These are phyloP conservation scores for Colletotrichum sp. DNA, from an alignment of 2,329 filamentous ascomycete species.

Conservation along the genomic window DNA sequence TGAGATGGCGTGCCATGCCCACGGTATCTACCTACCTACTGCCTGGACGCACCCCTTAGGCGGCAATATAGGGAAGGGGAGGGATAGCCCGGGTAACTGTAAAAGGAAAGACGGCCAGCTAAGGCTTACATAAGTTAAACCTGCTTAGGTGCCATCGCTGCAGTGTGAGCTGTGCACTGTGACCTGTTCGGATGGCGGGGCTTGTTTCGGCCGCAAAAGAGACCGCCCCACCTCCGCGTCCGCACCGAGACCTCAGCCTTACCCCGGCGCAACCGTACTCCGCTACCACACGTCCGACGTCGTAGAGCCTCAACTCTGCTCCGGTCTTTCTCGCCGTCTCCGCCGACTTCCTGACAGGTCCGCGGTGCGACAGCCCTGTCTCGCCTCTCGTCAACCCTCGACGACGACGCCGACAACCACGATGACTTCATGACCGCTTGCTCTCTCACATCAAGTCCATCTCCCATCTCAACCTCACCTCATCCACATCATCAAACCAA, in stretches of 20 bases:
- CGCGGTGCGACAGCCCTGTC: neutral
- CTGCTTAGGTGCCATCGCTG: too few species aligned
- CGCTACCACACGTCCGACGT: neutral
- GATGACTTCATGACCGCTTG: neutral
- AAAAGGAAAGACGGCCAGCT: neutral
- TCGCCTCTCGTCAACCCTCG: neutral
- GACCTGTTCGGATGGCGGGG: neutral
- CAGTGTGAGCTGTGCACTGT: neutral
- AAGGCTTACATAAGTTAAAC: neutral
- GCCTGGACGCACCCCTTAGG: neutral
- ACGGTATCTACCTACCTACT: neutral
- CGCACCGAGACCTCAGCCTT: constrained; percentile 7
- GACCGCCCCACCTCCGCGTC: neutral
- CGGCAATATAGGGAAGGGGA: neutral
- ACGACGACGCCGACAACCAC: neutral
- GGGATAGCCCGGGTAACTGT: neutral
- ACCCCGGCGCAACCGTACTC: neutral
- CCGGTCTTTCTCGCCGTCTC: neutral
- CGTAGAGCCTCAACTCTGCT: neutral
- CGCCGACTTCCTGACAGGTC: neutral
- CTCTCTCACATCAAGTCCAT: neutral
- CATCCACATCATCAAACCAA: neutral
- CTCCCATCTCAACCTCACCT: neutral
- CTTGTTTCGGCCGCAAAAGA: neutral
- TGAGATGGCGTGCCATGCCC: neutral